Conservation (phyloP, 2,329 filamentous ascomycete genomes). For the Dactylellina leptospora region DNA sequence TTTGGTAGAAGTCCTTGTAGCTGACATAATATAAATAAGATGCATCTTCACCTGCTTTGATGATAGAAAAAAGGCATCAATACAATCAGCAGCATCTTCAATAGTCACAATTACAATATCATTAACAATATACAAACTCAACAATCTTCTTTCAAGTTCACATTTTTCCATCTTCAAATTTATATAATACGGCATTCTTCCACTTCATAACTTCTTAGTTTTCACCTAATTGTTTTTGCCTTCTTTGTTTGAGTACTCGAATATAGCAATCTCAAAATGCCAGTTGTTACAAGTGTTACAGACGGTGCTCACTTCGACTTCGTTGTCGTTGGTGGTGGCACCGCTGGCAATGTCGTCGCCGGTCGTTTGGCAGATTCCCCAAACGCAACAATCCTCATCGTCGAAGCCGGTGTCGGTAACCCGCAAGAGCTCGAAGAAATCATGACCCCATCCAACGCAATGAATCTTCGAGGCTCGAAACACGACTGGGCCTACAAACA, state of each 20-base stretch:
- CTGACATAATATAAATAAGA: constrained; percentile 22
- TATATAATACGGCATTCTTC: background rate
- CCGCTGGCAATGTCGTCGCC: constrained; percentile 59
- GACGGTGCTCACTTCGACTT: constrained; percentile 62
- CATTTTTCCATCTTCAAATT: background rate
- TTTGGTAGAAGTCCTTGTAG: background rate
- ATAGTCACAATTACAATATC: background rate
- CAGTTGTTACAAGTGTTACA: constrained; percentile 58
- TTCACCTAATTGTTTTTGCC: background rate
- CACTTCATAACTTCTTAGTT: constrained; percentile 40
- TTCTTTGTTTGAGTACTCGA: too few relatives aligned
- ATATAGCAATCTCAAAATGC: too few relatives aligned
- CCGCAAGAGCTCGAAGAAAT: constrained; percentile 65
- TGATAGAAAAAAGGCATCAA: constrained; percentile 20
- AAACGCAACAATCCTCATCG: constrained; percentile 49
- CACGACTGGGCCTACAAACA: constrained; percentile 72
- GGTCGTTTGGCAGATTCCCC: constrained; percentile 58
- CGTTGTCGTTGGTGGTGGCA: constrained; percentile 60
- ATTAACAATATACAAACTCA: background rate
- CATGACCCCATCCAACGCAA: constrained; percentile 66
- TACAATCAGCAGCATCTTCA: constrained; percentile 17
- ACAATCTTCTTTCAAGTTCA: background rate
- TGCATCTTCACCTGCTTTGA: constrained; percentile 5
- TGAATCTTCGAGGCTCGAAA: constrained; percentile 67
- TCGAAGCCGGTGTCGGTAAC: constrained; percentile 62